These are phyloP conservation scores for Neofusicoccum ribis DNA, from an alignment of 2,329 filamentous ascomycete genomes.

Conservation along the genomic window DNA sequence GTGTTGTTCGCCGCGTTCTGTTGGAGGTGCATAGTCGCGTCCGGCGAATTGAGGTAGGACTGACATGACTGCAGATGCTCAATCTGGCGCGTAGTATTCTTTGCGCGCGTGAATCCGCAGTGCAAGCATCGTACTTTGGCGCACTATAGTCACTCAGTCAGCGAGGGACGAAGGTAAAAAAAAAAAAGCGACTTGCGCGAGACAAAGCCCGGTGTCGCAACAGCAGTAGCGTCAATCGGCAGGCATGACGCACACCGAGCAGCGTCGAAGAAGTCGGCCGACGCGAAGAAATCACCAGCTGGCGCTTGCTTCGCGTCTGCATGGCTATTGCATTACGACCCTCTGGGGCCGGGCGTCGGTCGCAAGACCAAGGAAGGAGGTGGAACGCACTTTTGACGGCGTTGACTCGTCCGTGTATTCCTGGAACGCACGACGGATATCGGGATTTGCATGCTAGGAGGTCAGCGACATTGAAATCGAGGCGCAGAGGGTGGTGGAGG, in stretches of 20 bases:
- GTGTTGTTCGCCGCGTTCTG: background rate
- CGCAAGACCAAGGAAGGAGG: constrained; percentile 3
- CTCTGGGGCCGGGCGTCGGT: background rate
- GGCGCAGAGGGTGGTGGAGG: background rate
- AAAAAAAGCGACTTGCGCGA: background rate
- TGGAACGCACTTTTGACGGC: constrained; percentile 37
- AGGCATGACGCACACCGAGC: background rate
- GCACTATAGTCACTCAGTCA: constrained; percentile 34
- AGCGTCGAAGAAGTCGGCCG: background rate
- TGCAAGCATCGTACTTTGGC: constrained; percentile 51
- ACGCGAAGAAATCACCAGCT: background rate
- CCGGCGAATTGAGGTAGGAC: constrained; percentile 45
- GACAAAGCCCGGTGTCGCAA: background rate
- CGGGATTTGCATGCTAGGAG: constrained; percentile 40
- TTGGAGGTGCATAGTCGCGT: constrained; percentile 41
- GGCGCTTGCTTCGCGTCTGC: background rate
- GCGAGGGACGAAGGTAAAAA: background rate
- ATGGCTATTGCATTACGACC: background rate
- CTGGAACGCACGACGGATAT: constrained; percentile 41
- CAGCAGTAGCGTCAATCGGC: background rate
- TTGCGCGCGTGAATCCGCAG: constrained; percentile 52
- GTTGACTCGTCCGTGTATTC: constrained; percentile 45
- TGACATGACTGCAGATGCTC: constrained; percentile 51
- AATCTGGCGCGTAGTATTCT: constrained; percentile 54
- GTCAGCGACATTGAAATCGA: constrained; percentile 14